Conservation (phyloP, 140 eudicot genomes). For the Anethum foeniculum region DNA sequence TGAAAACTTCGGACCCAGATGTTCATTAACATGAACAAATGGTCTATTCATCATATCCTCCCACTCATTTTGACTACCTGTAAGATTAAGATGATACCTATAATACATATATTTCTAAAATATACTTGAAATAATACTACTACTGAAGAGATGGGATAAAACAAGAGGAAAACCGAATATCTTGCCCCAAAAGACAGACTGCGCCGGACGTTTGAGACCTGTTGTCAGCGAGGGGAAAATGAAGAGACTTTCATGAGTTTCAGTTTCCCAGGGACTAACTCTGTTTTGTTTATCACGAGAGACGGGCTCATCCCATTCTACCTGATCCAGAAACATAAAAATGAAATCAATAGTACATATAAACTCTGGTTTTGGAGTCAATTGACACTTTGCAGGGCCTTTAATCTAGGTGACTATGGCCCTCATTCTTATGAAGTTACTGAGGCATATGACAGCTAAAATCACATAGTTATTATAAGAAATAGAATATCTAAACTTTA, state of each 20-base stretch:
- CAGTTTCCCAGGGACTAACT: slow-evolving; percentile 95
- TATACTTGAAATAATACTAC: background rate
- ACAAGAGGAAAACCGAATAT: background rate
- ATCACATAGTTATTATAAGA: background rate
- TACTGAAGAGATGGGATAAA: background rate
- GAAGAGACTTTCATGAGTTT: slow-evolving; percentile 93
- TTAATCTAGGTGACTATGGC: background rate
- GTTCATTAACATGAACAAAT: slow-evolving; percentile 51
- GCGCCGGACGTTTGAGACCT: slow-evolving; percentile 79
- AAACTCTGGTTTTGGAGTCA: background rate
- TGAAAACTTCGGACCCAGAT: slow-evolving; percentile 24
- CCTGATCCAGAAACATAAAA: slow-evolving; percentile 28
- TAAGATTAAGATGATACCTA: background rate
- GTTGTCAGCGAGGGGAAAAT: slow-evolving; percentile 92
- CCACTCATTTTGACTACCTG: slow-evolving; percentile 82
- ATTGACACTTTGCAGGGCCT: background rate
- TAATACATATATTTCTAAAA: background rate
- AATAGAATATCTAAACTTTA: background rate
- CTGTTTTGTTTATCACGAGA: slow-evolving; percentile 82
- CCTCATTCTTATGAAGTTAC: background rate
- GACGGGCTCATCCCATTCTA: slow-evolving; percentile 97
- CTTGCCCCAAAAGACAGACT: slow-evolving; percentile 62
- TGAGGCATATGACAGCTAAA: background rate
- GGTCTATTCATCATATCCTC: slow-evolving; percentile 55
- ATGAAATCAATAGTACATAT: background rate